Evolutionary conservation across 73 alveolate genomes (phyloP).

Genomic region (Stentor coeruleus): DNA sequence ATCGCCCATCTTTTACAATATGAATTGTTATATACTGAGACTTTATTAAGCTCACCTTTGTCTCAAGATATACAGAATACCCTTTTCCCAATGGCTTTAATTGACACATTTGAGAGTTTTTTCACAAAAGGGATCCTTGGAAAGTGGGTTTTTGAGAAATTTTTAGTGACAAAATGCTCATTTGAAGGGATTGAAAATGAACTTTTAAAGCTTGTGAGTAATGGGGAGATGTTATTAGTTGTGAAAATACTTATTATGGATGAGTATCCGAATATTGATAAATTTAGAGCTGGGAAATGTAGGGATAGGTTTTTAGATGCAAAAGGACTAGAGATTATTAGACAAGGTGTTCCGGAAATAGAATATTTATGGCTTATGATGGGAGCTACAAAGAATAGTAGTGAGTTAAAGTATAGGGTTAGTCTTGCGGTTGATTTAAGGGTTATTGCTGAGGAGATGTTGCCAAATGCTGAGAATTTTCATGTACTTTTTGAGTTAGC

Average conservation of each 20-base stretch:
- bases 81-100: not conserved
- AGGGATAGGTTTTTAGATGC: slow-evolving; percentile 7
- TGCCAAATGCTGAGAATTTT: not conserved
- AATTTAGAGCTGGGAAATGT: not conserved
- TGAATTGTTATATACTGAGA: slow-evolving; percentile 19
- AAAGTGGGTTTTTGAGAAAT: slow-evolving; percentile 4
- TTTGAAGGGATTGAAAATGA: not conserved
- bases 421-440: not conserved
- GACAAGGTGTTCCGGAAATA: not conserved
- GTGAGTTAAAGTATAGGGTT: not conserved
- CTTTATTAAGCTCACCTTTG: not conserved
- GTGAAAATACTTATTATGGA: not conserved
- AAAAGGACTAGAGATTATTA: not conserved
- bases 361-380: not conserved
- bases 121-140: not conserved
- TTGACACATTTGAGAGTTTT: not conserved
- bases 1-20: not conserved
- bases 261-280: slow-evolving; percentile 20
- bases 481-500: not conserved
- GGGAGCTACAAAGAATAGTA: not conserved
- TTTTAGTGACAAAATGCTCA: not conserved
- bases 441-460: not conserved
- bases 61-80: not conserved
- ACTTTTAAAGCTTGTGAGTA: not conserved
- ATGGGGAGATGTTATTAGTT: not conserved